These are phyloP conservation scores for Diospyros kaki DNA, from an alignment of 148 eudicot species.

Conservation along the genomic window DNA sequence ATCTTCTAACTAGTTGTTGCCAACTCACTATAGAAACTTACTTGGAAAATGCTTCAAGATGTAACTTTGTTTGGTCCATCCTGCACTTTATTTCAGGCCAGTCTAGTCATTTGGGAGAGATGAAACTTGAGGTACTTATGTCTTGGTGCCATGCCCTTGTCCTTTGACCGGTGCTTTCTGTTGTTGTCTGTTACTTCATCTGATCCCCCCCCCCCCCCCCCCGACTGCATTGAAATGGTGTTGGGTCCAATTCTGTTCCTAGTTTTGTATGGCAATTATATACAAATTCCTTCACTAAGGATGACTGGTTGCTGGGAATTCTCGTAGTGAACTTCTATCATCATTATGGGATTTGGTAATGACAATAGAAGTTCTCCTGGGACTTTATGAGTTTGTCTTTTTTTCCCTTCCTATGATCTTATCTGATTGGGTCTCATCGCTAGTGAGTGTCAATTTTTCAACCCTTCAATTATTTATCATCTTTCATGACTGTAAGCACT, in stretches of 20 bases:
- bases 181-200: too few relatives aligned
- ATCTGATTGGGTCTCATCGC: not conserved
- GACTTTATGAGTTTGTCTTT: not conserved
- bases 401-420: not conserved
- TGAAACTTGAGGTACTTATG: not conserved
- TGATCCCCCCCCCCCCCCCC: too few relatives aligned
- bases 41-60: not conserved
- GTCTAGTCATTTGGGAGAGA: not conserved
- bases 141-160: not conserved
- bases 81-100: not conserved
- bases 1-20: too few relatives aligned
- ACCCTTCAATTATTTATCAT: not conserved
- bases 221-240: too few relatives aligned
- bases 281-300: too few relatives aligned
- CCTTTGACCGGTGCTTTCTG: not conserved
- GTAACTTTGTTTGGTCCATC: not conserved
- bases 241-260: too few relatives aligned
- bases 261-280: too few relatives aligned
- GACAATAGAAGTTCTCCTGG: not conserved
- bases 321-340: not conserved
- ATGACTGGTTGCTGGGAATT: not conserved
- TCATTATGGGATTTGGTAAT: not conserved
- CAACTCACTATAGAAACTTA: not conserved
- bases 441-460: not conserved
- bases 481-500: not conserved